Conservation (phyloP, 139 green algal genomes). For the Auxenochlorella pyrenoidosa region DNA sequence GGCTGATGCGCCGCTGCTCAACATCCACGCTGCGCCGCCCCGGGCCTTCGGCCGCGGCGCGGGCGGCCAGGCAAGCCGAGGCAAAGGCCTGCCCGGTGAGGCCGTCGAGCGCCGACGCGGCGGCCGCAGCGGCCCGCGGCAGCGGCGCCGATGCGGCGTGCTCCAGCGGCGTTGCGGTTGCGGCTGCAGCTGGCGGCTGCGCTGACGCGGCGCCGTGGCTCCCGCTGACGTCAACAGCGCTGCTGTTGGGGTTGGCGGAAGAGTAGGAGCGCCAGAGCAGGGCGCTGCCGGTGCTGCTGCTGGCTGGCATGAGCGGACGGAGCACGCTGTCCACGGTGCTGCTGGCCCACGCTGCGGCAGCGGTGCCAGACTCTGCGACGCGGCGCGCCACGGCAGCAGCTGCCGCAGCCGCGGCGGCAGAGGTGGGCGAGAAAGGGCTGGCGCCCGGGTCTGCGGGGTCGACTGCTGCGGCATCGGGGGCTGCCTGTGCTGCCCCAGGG, state of each 20-base stretch:
- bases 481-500: constrained; percentile 27
- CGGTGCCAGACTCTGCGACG: background rate
- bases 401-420: background rate
- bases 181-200: too few relatives aligned
- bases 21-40: background rate
- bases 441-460: constrained; percentile 30
- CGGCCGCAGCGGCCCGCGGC: background rate
- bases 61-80: background rate
- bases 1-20: constrained; percentile 15
- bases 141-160: constrained; percentile 11
- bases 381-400: background rate
- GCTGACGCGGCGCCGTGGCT: background rate
- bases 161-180: too few relatives aligned
- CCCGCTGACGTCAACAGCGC: too few relatives aligned
- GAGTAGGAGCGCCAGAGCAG: constrained; percentile 6
- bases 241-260: background rate
- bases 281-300: background rate
- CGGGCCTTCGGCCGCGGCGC: background rate
- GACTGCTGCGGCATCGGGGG: constrained; percentile 26
- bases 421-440: background rate
- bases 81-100: background rate
- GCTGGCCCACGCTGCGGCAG: constrained; percentile 37
- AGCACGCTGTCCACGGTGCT: constrained; percentile 39
- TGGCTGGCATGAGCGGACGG: background rate
- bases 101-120: background rate